Conservation (phyloP, 164 flowering plant species). For the Berberis vulgaris region DNA sequence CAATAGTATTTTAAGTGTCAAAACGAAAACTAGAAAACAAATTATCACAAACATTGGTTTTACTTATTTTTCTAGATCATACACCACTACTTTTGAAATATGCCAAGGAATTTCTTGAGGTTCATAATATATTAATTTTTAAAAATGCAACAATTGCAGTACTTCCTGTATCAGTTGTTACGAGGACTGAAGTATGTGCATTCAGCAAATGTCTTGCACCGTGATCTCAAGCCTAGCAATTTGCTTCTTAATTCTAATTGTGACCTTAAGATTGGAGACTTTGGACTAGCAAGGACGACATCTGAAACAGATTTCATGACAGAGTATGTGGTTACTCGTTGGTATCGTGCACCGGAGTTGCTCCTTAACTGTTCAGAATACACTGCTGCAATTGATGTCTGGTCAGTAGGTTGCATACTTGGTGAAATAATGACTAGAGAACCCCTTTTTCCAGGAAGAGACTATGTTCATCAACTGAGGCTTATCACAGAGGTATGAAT, state of each 20-base stretch:
- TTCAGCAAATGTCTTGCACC: slow-evolving; percentile 89
- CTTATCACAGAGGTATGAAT: slow-evolving; percentile 74
- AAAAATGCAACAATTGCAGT: slow-evolving; percentile 46
- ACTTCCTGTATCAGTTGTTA: slow-evolving; percentile 77
- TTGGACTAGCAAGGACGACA: slow-evolving; percentile 95
- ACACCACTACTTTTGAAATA: background rate
- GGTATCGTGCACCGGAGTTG: slow-evolving; percentile 98
- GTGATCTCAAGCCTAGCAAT: slow-evolving; percentile 95
- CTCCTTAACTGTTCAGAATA: slow-evolving; percentile 94
- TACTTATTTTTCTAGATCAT: too few relatives aligned
- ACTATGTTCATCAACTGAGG: slow-evolving; percentile 85
- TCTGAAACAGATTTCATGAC: slow-evolving; percentile 99
- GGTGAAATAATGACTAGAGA: slow-evolving; percentile 78
- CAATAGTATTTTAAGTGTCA: too few relatives aligned
- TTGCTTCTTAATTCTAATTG: slow-evolving; percentile 84
- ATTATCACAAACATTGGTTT: too few relatives aligned
- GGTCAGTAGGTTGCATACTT: slow-evolving; percentile 95
- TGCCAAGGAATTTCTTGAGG: background rate
- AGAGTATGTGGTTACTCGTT: slow-evolving; percentile 95
- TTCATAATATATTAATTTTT: slow-evolving; percentile 6
- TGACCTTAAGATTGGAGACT: slow-evolving; percentile 92
- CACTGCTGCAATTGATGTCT: slow-evolving; percentile 91
- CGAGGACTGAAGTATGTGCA: slow-evolving; percentile 89
- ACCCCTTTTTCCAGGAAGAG: slow-evolving; percentile 83
- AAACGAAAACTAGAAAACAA: too few relatives aligned